These are phyloP conservation scores for Rhypophila decipiens DNA, from an alignment of 495 filamentous ascomycete species.

Conservation along the genomic window DNA sequence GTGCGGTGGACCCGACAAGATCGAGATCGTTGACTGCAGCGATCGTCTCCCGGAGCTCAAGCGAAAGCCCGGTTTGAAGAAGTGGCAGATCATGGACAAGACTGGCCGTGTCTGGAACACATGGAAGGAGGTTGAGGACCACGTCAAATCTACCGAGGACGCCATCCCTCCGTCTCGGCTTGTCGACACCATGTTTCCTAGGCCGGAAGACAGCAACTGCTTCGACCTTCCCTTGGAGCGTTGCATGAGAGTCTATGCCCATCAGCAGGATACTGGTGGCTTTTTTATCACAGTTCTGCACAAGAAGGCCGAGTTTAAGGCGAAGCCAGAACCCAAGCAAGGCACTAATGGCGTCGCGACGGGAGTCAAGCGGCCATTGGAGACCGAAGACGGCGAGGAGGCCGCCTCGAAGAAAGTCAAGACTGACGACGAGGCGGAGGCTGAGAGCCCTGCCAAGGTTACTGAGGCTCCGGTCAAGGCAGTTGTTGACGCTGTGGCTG, in stretches of 20 bases:
- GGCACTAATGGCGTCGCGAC: constrained; percentile 37
- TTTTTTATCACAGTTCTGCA: constrained; percentile 96
- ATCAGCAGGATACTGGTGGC: constrained; percentile 89
- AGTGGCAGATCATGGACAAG: constrained; percentile 88
- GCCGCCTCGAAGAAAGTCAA: constrained; percentile 31
- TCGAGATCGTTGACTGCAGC: constrained; percentile 76
- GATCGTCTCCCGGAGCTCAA: constrained; percentile 69
- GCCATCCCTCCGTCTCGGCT: constrained; percentile 53
- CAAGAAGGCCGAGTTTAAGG: constrained; percentile 81
- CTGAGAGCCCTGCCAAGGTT: constrained; percentile 16
- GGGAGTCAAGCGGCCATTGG: constrained; percentile 19
- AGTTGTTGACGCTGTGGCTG: constrained; percentile 3
- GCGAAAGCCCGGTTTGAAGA: constrained; percentile 61
- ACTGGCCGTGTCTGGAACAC: constrained; percentile 64
- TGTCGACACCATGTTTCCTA: constrained; percentile 74
- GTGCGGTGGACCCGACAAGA: constrained; percentile 77
- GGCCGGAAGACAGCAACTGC: constrained; percentile 46
- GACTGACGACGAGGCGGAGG: constrained; percentile 23
- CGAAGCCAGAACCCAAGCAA: constrained; percentile 70
- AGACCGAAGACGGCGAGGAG: constrained; percentile 26
- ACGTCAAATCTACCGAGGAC: constrained; percentile 48
- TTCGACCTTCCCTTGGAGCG: constrained; percentile 69
- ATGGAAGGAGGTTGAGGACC: constrained; percentile 71
- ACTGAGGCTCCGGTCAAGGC: constrained; percentile 13
- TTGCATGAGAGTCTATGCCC: constrained; percentile 89